Evolutionary conservation across 805 yeast genomes (phyloP).

Genomic region (Starmerella floricola): DNA sequence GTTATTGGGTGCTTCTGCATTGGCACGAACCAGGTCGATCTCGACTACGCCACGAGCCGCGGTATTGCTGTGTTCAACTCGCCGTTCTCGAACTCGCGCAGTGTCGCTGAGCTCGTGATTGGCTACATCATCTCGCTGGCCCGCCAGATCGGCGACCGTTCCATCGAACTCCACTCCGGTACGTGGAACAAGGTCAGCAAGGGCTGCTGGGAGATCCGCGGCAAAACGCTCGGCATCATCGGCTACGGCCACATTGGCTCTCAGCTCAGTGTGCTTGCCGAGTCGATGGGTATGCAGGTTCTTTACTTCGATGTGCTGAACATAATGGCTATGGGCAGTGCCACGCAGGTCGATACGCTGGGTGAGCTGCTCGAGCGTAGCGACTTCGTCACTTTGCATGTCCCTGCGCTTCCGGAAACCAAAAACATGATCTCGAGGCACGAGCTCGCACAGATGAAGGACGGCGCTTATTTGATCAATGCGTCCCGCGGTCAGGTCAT

Average conservation of each 20-base stretch:
- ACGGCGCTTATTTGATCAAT: constrained; percentile 86
- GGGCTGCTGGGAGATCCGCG: constrained; percentile 98
- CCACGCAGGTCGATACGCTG: constrained; percentile 78
- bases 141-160: constrained; percentile 93
- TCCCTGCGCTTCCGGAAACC: constrained; percentile 89
- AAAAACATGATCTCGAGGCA: constrained; percentile 78
- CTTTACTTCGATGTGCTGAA: constrained; percentile 81
- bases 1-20: constrained; percentile 97
- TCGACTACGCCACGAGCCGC: constrained; percentile 76
- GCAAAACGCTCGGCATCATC: constrained; percentile 90
- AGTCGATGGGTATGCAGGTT: constrained; percentile 95
- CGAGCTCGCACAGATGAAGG: constrained; percentile 91
- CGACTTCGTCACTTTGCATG: constrained; percentile 87
- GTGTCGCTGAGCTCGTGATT: constrained; percentile 94
- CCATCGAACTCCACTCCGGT: constrained; percentile 89
- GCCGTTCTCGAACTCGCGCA: constrained; percentile 95
- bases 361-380: constrained; percentile 68
- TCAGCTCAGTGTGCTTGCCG: constrained; percentile 92
- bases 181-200: constrained; percentile 94
- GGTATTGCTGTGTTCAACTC: constrained; percentile 98
- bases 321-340: constrained; percentile 95
- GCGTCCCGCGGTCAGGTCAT: constrained; percentile 97
- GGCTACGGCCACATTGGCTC: constrained; percentile 99
- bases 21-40: constrained; percentile 96
- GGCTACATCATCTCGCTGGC: constrained; percentile 90